Evolutionary conservation across 768 basidiomycete genomes (phyloP), one percentile per base, ranked within the genome.

Genomic region (Leccinellum rugosiceps): DNA sequence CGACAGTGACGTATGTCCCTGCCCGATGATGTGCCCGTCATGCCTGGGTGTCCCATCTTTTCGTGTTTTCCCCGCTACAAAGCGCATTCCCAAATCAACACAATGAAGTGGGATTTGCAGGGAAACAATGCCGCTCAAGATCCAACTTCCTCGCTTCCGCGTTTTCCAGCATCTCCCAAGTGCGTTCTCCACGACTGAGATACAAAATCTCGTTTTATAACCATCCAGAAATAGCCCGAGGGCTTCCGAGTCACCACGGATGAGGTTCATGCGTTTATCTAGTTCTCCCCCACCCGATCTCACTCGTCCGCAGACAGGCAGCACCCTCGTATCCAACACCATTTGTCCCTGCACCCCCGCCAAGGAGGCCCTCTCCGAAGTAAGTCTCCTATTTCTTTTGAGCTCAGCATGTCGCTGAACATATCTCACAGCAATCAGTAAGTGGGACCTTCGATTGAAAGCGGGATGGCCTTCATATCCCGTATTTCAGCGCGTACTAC

Each of bases 41-140:
- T 72, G 71, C 58, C 72, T 52, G 61, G 70, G 58, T 73, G 72
- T 57, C 68, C 72, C 21, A 17, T 64, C 44, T 53, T 73, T 28
- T 63, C 67, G 2, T 68, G 59, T 52, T 73, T 72, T 44, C 72
- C 71, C 14, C 72, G 68, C 61, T 70, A 72, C 3, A 73, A 64
- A 44, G 58, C 71, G 44, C 72, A 73, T 23, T 72, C 66, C 9
- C 66, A 73, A 44, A 58, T 72, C 25, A 70, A 60, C 52, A 25
- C 25, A 25, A 25, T 25, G 66, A 65, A 50, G 72, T 73, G 66
- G 72, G 72, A 72, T 28, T 4, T 58, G 52, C 62, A 62, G 8
- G 70, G 62, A 1, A 60, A 62, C 21, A 10, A 58, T 31, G 35
- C 54, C 31, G 41, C 52, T 13, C 61, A 62, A 53, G 61, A 65